Evolutionary conservation across 2,329 filamentous ascomycete genomes (phyloP).

Genomic region (Trichoderma sp.): DNA sequence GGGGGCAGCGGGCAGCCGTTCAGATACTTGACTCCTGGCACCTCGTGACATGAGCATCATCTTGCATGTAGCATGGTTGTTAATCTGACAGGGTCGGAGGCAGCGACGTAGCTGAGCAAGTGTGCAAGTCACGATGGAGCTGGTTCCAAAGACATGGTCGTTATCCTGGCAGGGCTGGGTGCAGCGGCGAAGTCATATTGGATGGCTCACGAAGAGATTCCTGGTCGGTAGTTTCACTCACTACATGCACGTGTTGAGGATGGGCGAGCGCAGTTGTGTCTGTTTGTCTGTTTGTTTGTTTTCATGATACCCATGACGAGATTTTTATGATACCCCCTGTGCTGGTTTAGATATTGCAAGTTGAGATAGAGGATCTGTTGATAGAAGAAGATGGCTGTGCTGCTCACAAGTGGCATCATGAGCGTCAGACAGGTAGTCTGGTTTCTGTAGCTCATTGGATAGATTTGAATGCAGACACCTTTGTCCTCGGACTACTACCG

Average conservation of each 20-base stretch:
- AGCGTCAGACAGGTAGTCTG: background rate
- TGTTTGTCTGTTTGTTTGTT: background rate
- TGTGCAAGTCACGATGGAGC: background rate
- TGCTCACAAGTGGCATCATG: background rate
- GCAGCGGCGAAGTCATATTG: background rate
- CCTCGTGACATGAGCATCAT: background rate
- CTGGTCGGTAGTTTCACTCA: background rate
- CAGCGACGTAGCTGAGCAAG: background rate
- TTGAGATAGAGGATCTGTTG: background rate
- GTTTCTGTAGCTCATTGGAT: background rate
- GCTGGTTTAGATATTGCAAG: background rate
- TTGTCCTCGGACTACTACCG: background rate
- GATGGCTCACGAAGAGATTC: background rate
- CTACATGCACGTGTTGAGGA: background rate
- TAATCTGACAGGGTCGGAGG: background rate
- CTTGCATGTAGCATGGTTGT: conserved; percentile 5
- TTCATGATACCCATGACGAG: background rate
- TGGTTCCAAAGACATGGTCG: background rate
- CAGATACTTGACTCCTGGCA: background rate
- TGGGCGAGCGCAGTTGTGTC: background rate
- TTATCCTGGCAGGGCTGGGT: conserved; percentile 6
- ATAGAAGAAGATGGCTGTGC: background rate
- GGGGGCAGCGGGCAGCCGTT: conserved; percentile 3
- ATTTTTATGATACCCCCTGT: background rate
- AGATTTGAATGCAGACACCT: background rate